These are phyloP conservation scores for Oropetium thomaeum DNA, from an alignment of 176 grass and related monocot genomes.

Conservation along the genomic window DNA sequence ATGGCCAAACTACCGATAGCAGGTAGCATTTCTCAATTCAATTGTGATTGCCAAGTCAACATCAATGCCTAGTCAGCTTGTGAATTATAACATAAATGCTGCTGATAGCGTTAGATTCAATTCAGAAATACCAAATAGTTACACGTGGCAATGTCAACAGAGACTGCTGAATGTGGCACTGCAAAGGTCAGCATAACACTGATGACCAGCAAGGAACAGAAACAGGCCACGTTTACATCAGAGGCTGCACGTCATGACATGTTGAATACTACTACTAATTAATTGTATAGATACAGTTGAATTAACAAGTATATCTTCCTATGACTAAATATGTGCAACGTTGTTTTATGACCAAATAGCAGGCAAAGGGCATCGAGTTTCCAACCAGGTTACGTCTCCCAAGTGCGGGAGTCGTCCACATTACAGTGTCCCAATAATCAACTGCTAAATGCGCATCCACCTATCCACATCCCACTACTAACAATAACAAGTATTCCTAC, in stretches of 20 bases:
- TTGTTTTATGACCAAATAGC: not conserved
- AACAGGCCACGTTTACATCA: not conserved
- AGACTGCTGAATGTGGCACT: not conserved
- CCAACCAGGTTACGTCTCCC: not conserved
- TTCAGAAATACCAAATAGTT: not conserved
- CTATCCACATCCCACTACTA: not conserved
- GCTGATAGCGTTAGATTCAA: not conserved
- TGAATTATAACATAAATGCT: not conserved
- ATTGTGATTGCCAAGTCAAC: not conserved
- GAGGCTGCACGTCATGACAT: not conserved
- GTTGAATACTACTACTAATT: not conserved
- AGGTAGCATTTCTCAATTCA: not conserved
- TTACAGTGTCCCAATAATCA: constrained; percentile 3
- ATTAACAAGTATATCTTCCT: not conserved
- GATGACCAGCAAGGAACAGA: not conserved
- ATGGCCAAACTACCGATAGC: not conserved
- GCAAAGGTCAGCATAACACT: not conserved
- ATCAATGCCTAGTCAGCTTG: not conserved
- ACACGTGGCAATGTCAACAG: not conserved
- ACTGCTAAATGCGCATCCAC: constrained; percentile 1
- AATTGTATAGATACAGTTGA: not conserved
- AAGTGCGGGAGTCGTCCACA: not conserved
- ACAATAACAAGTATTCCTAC: not conserved
- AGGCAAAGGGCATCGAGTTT: constrained; percentile 16
- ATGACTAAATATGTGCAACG: not conserved